Base-by-base conservation (phyloP, 169 alveolate genomes). In the Eimeria necatrix region DNA sequence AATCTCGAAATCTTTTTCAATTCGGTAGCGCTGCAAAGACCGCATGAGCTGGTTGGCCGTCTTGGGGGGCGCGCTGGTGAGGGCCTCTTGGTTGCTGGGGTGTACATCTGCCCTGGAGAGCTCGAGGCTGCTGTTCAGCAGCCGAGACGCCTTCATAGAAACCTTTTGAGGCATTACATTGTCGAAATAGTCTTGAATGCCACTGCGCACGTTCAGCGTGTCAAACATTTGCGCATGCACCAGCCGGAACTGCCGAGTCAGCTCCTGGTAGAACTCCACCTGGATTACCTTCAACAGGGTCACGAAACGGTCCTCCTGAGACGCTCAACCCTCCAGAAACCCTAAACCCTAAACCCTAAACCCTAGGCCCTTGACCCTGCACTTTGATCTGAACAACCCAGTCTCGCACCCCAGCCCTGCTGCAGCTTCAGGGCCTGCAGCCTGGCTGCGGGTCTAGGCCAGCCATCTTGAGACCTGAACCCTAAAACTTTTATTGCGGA, bases 31-130 rank as follows among this genome's bases (percentile, higher is more conserved):
- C 78, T 94, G 95, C 61, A 95, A 32, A 5, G 97, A 85, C 52
- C 94, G 94, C 85, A 96, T 26, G 48, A 94, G 95, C 83, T 96
- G 97, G 60, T 94, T 93, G 1, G 97, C 97, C 51, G 97, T 96
- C 88, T 94, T 94, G 24, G 97, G 96, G 32, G 96, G 96, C 10
- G 94, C 84, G 0, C 95, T 53, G 41, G 86, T 41, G 51, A 94
- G 88, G 61, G 71, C 60, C 22, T 87, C 96, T 22, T 91, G 96
- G 73, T 93, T 96, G 22, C 94, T 48, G 14, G 93, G 90, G 52
- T 93, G 91, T 18, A 96, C 76, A 48, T 96, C 97, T 18, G 86
- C 87, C 60, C 81, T 7, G 18, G 94, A 51, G 5, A 96, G 94
- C 24, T 96, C 97, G 32, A 95, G 56, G 46, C 93, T 80, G 80